Evolutionary conservation across 345 rosid genomes (phyloP).

Genomic region (Microcos paniculata): DNA sequence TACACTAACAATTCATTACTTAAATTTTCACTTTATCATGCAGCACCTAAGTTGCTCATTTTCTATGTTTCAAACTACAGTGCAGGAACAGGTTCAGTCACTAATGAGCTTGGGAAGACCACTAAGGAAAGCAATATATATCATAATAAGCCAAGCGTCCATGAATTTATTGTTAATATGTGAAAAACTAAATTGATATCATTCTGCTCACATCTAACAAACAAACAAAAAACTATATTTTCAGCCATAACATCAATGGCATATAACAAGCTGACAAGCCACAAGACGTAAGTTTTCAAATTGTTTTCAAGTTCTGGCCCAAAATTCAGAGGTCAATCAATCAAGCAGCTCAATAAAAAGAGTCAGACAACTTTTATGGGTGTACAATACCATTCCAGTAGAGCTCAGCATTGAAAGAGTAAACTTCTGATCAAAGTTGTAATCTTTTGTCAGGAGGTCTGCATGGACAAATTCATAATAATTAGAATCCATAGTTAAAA

Average conservation of each 20-base stretch:
- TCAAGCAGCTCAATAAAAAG: neutral
- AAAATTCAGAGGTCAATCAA: neutral
- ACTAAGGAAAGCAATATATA: neutral
- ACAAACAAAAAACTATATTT: neutral
- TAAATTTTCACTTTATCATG: too few relatives aligned
- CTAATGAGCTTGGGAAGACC: neutral
- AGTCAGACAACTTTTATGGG: neutral
- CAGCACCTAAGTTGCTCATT: neutral
- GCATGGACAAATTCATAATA: constrained; percentile 28
- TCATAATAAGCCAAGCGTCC: neutral
- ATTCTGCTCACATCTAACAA: neutral
- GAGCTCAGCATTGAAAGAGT: constrained; percentile 53
- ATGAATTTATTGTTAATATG: neutral
- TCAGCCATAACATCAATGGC: neutral
- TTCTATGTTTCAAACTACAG: neutral
- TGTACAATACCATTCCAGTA: constrained; percentile 55
- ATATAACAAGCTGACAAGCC: neutral
- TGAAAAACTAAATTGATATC: neutral
- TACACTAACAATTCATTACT: too few relatives aligned
- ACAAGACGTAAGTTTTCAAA: neutral
- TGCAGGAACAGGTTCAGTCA: neutral
- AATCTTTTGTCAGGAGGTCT: constrained; percentile 76
- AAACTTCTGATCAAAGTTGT: constrained; percentile 73
- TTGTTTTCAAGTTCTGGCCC: neutral
- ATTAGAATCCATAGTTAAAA: neutral